Evolutionary conservation across 1,284 basidiomycete species (phyloP).

Genomic region (Sanghuangporus sanghuang): DNA sequence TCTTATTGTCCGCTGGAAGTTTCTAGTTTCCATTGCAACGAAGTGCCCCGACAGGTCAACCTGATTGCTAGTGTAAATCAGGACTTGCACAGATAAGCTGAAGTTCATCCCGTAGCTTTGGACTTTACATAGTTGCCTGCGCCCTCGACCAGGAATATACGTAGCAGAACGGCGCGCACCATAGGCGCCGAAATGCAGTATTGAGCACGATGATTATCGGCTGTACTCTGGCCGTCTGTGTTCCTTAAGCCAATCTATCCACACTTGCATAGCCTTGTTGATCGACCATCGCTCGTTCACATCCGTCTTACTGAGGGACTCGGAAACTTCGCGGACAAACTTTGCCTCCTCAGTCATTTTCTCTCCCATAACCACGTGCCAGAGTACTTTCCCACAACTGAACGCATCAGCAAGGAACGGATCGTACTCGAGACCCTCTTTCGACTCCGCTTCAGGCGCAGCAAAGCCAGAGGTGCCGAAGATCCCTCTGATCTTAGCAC

Average conservation of each 20-base stretch:
- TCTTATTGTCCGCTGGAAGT: too few relatives aligned
- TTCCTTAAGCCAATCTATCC: background rate
- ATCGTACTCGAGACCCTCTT: background rate
- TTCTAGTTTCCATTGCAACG: too few relatives aligned
- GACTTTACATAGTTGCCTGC: too few relatives aligned
- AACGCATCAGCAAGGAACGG: background rate
- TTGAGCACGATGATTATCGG: too few relatives aligned
- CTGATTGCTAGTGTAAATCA: too few relatives aligned
- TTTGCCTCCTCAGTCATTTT: background rate
- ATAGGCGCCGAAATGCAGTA: too few relatives aligned
- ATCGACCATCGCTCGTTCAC: background rate
- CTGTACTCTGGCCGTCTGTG: background rate
- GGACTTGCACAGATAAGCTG: too few relatives aligned
- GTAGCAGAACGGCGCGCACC: too few relatives aligned
- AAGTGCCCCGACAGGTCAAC: too few relatives aligned
- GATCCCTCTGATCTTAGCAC: background rate
- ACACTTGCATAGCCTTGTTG: background rate
- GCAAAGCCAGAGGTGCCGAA: background rate
- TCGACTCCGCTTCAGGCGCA: background rate
- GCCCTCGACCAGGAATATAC: too few relatives aligned
- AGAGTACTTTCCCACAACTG: background rate
- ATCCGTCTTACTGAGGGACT: too few relatives aligned
- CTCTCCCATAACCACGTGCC: background rate
- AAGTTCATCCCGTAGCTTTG: too few relatives aligned
- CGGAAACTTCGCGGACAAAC: background rate